Conservation (phyloP, 164 flowering plant species). For the Dillenia turbinata region DNA sequence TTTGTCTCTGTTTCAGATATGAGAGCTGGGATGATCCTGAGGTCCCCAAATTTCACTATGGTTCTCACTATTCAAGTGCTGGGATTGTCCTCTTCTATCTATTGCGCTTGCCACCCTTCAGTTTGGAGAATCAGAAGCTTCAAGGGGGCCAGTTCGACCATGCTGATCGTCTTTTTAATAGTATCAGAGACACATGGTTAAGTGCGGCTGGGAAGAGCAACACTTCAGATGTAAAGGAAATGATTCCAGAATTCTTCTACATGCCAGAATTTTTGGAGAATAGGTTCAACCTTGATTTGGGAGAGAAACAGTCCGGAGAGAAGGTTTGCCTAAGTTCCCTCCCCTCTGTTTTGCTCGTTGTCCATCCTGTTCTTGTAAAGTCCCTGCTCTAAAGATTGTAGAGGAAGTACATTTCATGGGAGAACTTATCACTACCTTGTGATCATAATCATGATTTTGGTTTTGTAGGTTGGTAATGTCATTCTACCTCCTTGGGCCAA, state of each 20-base stretch:
- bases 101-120: constrained; percentile 91
- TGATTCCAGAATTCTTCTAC: constrained; percentile 97
- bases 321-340: constrained; percentile 52
- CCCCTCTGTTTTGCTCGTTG: not conserved
- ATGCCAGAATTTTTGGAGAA: constrained; percentile 96
- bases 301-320: constrained; percentile 98
- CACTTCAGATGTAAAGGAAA: constrained; percentile 98
- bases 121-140: constrained; percentile 90
- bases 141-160: constrained; percentile 99
- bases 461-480: constrained; percentile 82
- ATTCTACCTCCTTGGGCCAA: constrained; percentile 97
- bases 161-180: constrained; percentile 99
- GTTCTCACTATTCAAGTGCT: constrained; percentile 99
- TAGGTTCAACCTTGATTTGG: constrained; percentile 79
- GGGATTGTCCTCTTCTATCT: constrained; percentile 99
- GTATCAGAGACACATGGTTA: constrained; percentile 84
- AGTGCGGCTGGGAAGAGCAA: constrained; percentile 99
- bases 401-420: not conserved
- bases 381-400: not conserved
- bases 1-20: constrained; percentile 44
- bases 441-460: not conserved
- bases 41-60: constrained; percentile 98
- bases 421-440: not conserved
- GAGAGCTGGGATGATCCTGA: constrained; percentile 99
- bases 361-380: not conserved